Conservation (phyloP, 306 rosid species). For the Lotus japonicus region DNA sequence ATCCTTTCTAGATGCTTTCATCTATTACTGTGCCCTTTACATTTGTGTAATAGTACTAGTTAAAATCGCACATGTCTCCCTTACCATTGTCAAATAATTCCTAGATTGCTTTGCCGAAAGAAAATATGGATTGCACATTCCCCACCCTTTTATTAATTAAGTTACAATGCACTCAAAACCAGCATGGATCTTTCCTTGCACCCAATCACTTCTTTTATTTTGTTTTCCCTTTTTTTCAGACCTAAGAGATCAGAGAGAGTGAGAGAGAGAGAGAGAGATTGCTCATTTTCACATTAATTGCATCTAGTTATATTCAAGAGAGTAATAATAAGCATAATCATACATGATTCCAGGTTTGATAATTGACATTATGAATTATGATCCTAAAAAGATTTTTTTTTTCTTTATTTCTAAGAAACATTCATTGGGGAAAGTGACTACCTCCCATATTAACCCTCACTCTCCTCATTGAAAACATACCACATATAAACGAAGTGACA, state of each 20-base stretch:
- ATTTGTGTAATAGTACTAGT: not conserved
- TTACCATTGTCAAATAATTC: slow-evolving; percentile 22
- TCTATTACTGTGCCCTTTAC: not conserved
- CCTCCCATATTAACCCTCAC: slow-evolving; percentile 24
- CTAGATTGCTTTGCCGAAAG: slow-evolving; percentile 54
- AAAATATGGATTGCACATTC: slow-evolving; percentile 60
- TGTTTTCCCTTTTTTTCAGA: not conserved
- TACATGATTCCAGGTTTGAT: slow-evolving; percentile 45
- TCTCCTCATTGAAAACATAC: slow-evolving; percentile 3
- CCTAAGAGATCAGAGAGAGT: not conserved
- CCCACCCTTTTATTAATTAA: slow-evolving; percentile 49
- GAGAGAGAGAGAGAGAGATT: not conserved
- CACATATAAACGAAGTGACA: slow-evolving; percentile 26
- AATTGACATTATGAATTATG: slow-evolving; percentile 43
- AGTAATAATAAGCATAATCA: slow-evolving; percentile 28
- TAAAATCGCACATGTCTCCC: slow-evolving; percentile 12
- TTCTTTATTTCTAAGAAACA: slow-evolving; percentile 40
- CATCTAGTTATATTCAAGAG: slow-evolving; percentile 18
- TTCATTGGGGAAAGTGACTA: slow-evolving; percentile 23
- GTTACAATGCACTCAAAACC: slow-evolving; percentile 68
- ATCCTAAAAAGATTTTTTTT: slow-evolving; percentile 19
- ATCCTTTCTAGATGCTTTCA: slow-evolving; percentile 2
- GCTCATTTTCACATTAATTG: not conserved
- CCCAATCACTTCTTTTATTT: slow-evolving; percentile 35
- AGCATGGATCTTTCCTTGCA: slow-evolving; percentile 46